Base-by-base conservation (phyloP, 257 asterid species). In the Ilex asprella region DNA sequence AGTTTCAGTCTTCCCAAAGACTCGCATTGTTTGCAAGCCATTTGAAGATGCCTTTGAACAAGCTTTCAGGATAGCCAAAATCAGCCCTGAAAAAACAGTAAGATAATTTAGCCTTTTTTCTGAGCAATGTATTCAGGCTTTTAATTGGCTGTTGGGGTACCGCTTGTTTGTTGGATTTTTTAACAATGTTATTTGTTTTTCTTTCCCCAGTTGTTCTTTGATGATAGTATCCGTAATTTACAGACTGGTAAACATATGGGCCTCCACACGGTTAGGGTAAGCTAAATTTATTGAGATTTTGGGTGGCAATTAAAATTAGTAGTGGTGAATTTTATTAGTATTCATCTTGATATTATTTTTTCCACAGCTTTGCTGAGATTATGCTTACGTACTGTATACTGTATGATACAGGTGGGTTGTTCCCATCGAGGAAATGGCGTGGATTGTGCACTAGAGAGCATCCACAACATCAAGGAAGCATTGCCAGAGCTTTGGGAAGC, bases 401-500 rank as follows among this genome's bases (percentile, higher is more conserved):
- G 27, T 21, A 46, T 64, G 66, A 41, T 53, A 56, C 61, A 88
- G 98, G 88, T 91, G 27, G 98, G 96, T 8, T 71, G 86, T 12
- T 75, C 93, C 21, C 92, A 78, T 49, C 77, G 70, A 46, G 69
- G 80, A 50, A 43, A 75, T 35, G 87, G 94, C 12, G 94, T 84
- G 46, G 95, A 88, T 77, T 69, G 86, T 73, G 78, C 92, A 2
- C 76, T 88, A 57, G 90, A 84, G 78, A 88, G 95, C 80, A 86
- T 91, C 71, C 98, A 91, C 73, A 91, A 91, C 60, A 80, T 88
- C 66, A 77, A 73, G 84, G 98, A 84, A 72, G 96, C 96, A 31
- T 70, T 91, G 72, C 94, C 95, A 0, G 94, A 82, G 83, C 80
- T 91, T 65, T 88, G 98, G 96, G 96, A 86, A 62, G 87, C 76